Evolutionary conservation across 2,329 filamentous ascomycete genomes (phyloP).

Genomic region (Pseudocercospora fijiensis): DNA sequence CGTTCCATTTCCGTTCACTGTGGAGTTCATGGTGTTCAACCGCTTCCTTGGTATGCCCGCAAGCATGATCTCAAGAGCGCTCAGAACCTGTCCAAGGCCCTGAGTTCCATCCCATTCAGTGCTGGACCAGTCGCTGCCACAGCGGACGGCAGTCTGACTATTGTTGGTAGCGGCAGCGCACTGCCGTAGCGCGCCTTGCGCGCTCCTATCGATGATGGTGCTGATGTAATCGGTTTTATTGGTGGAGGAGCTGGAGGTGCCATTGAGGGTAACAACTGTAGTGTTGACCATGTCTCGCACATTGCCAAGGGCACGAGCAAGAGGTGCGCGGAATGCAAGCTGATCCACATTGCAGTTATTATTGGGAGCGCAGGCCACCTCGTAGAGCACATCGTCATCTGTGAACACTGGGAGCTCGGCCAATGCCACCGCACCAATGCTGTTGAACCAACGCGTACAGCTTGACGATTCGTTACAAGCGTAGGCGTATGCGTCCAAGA

Average conservation of each 20-base stretch:
- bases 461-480: conserved; percentile 21
- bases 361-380: conserved; percentile 64
- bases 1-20: conserved; percentile 4
- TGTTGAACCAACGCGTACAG: conserved; percentile 28
- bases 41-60: conserved; percentile 36
- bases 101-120: conserved; percentile 44
- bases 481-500: conserved; percentile 63
- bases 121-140: conserved; percentile 44
- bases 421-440: conserved; percentile 8
- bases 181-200: conserved; percentile 53
- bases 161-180: conserved; percentile 37
- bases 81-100: conserved; percentile 57
- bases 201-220: conserved; percentile 43
- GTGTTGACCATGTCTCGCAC: conserved; percentile 14
- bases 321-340: conserved; percentile 69
- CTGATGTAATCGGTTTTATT: conserved; percentile 12
- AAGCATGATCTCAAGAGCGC: conserved; percentile 52
- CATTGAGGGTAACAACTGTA: conserved; percentile 42
- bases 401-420: conserved; percentile 44
- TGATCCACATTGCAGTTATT: conserved; percentile 68
- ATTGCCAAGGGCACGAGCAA: conserved; percentile 44
- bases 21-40: conserved; percentile 13
- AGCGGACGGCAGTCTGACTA: conserved; percentile 21
- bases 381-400: conserved; percentile 55
- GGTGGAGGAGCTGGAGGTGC: conserved; percentile 28